A percentile compares a stretch with the other conserved stretches of the same genome.
Evolutionary conservation across 345 rosid genomes (phyloP).

Genomic region (Pistacia vera): DNA sequence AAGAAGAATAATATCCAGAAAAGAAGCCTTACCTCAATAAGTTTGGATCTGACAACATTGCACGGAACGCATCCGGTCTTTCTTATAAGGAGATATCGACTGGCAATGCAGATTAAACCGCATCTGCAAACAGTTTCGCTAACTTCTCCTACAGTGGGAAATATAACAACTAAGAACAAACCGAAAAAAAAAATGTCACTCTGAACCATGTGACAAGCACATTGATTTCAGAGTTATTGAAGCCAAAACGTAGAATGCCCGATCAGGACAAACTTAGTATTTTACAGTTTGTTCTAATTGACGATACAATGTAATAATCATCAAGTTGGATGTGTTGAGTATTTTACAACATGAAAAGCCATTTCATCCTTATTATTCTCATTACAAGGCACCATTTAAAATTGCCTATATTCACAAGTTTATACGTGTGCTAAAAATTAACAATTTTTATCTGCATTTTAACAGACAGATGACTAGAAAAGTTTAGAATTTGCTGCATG

Average conservation of each 20-base stretch:
- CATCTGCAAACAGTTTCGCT: constrained; percentile 89
- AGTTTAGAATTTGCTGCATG: background rate
- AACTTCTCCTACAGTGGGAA: constrained; percentile 68
- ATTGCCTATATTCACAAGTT: background rate
- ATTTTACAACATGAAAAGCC: background rate
- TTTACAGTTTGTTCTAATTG: background rate
- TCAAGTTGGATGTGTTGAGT: background rate
- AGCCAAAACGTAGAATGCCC: background rate
- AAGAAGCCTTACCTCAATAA: constrained; percentile 68
- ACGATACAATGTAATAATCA: background rate
- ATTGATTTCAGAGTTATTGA: background rate
- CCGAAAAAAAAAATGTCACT: constrained; percentile 6
- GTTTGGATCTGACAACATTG: constrained; percentile 59
- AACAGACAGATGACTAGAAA: background rate
- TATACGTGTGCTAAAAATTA: background rate
- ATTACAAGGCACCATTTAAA: background rate
- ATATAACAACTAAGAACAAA: background rate
- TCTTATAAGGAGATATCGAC: constrained; percentile 89
- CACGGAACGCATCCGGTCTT: constrained; percentile 89
- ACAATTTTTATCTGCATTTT: background rate
- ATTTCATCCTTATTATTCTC: background rate
- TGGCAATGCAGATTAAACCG: constrained; percentile 92
- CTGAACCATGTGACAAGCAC: background rate
- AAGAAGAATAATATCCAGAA: background rate
- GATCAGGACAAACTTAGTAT: background rate